A percentile compares a stretch with the other conserved stretches of the same genome.
phyloP scores from a whole-genome alignment of 306 rosid genomes.

The Quercus berberidifolia region DNA sequence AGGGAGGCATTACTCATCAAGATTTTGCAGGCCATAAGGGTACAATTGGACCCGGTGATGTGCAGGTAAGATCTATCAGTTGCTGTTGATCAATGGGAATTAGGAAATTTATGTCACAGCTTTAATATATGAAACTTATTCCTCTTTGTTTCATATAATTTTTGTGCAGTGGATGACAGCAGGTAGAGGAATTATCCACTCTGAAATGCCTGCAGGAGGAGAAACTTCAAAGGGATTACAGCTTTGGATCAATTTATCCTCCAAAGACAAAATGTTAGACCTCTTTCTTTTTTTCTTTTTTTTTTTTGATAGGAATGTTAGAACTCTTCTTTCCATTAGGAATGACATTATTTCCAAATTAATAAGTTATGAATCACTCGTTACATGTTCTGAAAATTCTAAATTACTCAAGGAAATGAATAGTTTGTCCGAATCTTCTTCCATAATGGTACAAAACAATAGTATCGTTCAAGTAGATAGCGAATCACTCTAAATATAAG shows the following conservation, averaged over 20 bases:
- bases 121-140: neutral
- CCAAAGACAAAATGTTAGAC: slow-evolving; percentile 72
- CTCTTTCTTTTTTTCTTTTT: no score
- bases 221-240: slow-evolving; percentile 76
- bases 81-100: neutral
- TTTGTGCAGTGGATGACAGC: slow-evolving; percentile 93
- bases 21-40: slow-evolving; percentile 97
- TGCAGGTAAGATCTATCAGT: slow-evolving; percentile 51
- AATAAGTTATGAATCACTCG: neutral
- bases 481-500: no score
- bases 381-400: neutral
- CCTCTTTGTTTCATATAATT: neutral
- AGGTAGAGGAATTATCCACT: slow-evolving; percentile 94
- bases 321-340: neutral
- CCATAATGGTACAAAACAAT: no score
- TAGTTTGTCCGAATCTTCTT: no score
- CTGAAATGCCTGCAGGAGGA: slow-evolving; percentile 93
- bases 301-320: no score
- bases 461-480: no score
- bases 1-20: slow-evolving; percentile 96
- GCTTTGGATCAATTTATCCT: slow-evolving; percentile 87
- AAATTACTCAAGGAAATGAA: no score
- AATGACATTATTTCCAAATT: neutral
- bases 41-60: slow-evolving; percentile 78
- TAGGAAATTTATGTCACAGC: neutral